Base-by-base conservation (phyloP, 164 flowering plant species). In the Dillenia turbinata region DNA sequence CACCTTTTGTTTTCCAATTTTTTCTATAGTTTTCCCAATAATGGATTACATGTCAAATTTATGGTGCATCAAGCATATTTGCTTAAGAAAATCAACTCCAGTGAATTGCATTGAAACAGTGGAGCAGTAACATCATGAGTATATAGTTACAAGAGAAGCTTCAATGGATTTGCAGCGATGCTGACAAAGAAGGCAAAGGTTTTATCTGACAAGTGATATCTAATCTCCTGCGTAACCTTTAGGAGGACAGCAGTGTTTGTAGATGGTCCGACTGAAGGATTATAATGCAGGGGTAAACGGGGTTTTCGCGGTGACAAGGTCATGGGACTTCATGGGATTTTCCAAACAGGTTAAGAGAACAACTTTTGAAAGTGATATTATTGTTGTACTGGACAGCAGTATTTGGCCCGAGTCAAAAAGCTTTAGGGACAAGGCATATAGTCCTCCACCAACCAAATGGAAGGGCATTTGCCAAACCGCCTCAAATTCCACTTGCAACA, bases 251-350 rank as follows among this genome's bases (percentile, higher is more conserved):
- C 6, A 33, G 7, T 4, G 40, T 33, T 33, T 33, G 40, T 33
- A 33, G 40, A 5, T 4, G 40, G 40, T 33, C 40, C 6, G 40
- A 33, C 6, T 33, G 40, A 33, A 16, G 5, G 57, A 56, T 49
- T 10, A 33, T 33, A 33, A 33, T 54, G 10, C 56, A 74, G 74
- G 46, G 1, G 44, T 57, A 54, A 61, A 71, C 0, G 74, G 66
- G 0, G 74, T 76, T 67, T 77, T 52, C 77, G 72, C 0, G 73
- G 22, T 43, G 44, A 13, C 54, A 70, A 12, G 52, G 40, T 0
- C 33, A 77, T 16, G 77, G 73, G 71, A 68, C 56, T 67, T 64
- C 64, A 60, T 67, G 73, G 73, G 73, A 13, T 69, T 68, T 51
- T 17, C 64, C 5, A 47, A 62, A 10, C 1, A 59, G 7, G 65